These are phyloP conservation scores for Pythium brachiatum DNA, from an alignment of 352 stramenopile genomes.

Conservation along the genomic window DNA sequence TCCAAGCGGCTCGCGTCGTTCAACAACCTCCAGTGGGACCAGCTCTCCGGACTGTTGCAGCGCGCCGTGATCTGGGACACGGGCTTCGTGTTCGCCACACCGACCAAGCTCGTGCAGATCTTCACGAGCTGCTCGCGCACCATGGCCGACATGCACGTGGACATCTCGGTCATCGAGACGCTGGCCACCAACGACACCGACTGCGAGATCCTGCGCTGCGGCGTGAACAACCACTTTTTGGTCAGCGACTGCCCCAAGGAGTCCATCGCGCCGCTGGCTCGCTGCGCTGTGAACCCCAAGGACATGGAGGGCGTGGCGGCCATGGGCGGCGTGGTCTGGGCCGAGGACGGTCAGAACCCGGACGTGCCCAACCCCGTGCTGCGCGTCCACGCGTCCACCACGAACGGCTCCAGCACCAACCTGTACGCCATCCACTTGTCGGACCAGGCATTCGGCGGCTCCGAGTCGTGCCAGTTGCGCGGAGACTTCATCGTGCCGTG, in stretches of 20 bases:
- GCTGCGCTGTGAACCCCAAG: conserved; percentile 42
- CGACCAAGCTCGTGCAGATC: conserved; percentile 46
- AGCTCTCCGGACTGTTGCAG: conserved; percentile 59
- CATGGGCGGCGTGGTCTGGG: conserved; percentile 49
- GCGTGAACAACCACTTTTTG: conserved; percentile 52
- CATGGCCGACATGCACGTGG: conserved; percentile 60
- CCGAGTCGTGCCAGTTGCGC: conserved; percentile 45
- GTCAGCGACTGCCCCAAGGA: conserved; percentile 30
- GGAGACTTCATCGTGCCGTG: conserved; percentile 69
- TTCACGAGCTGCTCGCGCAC: conserved; percentile 52
- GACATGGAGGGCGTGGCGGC: conserved; percentile 29
- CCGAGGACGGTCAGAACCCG: conserved; percentile 53
- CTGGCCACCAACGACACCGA: conserved; percentile 20
- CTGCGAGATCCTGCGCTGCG: conserved; percentile 37
- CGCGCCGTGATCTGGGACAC: conserved; percentile 73
- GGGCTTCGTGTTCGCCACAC: conserved; percentile 49
- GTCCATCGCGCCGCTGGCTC: conserved; percentile 33
- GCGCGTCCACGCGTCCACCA: conserved; percentile 34
- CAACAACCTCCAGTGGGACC: conserved; percentile 34
- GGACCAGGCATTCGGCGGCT: conserved; percentile 36
- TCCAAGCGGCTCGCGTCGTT: conserved; percentile 26
- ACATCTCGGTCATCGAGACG: conserved; percentile 34
- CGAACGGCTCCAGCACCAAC: conserved; percentile 18
- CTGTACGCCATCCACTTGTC: conserved; percentile 69
- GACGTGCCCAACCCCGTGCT: conserved; percentile 50